Base-by-base conservation (phyloP, 257 asterid species). In the Euphrasia confusa region DNA sequence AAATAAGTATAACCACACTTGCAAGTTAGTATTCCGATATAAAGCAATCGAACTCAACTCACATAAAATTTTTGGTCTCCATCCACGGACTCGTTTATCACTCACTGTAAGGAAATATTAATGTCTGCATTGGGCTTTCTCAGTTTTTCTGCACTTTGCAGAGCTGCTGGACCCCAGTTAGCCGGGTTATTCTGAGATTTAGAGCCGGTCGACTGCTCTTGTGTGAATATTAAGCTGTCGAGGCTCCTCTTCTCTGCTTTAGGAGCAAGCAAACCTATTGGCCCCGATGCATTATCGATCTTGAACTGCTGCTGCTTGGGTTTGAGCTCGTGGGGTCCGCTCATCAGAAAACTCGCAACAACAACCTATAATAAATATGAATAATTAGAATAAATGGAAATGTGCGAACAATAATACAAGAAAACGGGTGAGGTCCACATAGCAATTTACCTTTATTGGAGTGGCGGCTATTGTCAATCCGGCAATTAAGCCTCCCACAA, bases 311-410 rank as follows among this genome's bases (percentile, higher is more conserved):
- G 42, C 42, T 37, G 42, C 42, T 37, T 37, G 1, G 83, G 90
- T 68, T 80, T 89, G 47, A 72, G 18, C 71, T 89, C 95, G 2
- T 60, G 72, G 60, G 75, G 56, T 60, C 79, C 76, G 68, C 90
- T 73, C 21, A 88, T 81, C 30, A 84, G 88, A 71, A 86, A 89
- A 77, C 97, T 89, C 47, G 88, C 97, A 12, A 86, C 95, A 4
- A 81, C 85, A 30, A 86, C 88, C 97, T 89, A 28, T 42, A 28
- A 14, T 28, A n/a, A 15, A 12, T 14, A 37, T 30, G 33, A 30
- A 30, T 11, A 47, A 14, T 11, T 37, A 42, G 60, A 47, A 18
- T 6, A 2, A 14, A 24, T 30, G 61, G 52, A 53, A 13, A 4
- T 18, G 14, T 14, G 7, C 11, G 6, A 54, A 2, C 10, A 44